Evolutionary conservation across 225 moss, liverwort and hornwort species (phyloP).

Genomic region (Anthoceros angustus): DNA sequence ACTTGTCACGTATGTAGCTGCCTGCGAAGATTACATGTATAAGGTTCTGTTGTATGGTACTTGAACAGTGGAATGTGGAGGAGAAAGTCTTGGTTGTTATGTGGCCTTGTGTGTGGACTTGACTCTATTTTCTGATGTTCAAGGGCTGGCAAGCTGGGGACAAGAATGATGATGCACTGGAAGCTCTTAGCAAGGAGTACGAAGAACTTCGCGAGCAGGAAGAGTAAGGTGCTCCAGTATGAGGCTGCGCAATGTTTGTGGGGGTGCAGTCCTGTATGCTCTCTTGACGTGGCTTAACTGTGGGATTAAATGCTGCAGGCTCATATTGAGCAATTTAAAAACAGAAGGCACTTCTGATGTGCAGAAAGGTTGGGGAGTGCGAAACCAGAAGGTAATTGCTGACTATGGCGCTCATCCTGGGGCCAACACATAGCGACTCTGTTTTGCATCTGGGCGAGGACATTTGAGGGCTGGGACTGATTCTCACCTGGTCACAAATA

Average conservation of each 20-base stretch:
- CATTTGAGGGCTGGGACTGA: too few relatives aligned
- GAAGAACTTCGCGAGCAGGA: constrained; percentile 76
- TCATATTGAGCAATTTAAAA: constrained; percentile 49
- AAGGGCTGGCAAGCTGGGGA: constrained; percentile 10
- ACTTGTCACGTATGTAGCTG: neutral
- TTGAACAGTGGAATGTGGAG: too few relatives aligned
- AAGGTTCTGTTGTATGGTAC: neutral
- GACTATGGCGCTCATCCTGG: neutral
- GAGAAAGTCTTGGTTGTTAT: neutral
- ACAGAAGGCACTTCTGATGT: constrained; percentile 40
- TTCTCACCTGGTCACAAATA: neutral
- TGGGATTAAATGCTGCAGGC: constrained; percentile 18
- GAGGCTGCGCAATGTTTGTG: too few relatives aligned
- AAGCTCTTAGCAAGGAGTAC: constrained; percentile 55
- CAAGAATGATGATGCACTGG: constrained; percentile 44
- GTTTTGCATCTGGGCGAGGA: neutral
- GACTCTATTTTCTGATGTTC: neutral
- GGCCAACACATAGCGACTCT: neutral
- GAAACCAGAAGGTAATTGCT: constrained; percentile 53
- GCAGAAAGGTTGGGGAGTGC: constrained; percentile 61
- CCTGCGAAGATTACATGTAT: neutral
- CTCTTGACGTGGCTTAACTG: neutral
- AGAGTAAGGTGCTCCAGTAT: constrained; percentile 19
- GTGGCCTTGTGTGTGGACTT: neutral
- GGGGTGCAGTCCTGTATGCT: neutral